Conservation (phyloP, 805 yeast species). For the Candida pseudofarinosa region DNA sequence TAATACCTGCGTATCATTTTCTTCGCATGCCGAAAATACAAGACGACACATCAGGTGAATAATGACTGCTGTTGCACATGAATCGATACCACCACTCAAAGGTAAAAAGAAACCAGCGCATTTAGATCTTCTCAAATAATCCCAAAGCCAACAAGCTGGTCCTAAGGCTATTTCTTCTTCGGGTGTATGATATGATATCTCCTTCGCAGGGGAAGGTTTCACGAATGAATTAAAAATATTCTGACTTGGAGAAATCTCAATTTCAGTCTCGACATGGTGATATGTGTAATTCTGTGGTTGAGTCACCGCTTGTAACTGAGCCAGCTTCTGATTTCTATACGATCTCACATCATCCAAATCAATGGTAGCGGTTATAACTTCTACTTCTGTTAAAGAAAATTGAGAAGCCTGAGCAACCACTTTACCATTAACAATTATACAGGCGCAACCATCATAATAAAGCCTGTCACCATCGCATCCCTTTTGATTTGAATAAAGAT, state of each 20-base stretch:
- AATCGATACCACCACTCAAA: slow-evolving; percentile 94
- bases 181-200: slow-evolving; percentile 67
- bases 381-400: slow-evolving; percentile 86
- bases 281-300: slow-evolving; percentile 33
- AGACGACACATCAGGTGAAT: slow-evolving; percentile 92
- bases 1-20: slow-evolving; percentile 75
- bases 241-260: slow-evolving; percentile 61
- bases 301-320: slow-evolving; percentile 65
- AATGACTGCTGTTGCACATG: slow-evolving; percentile 95
- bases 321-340: slow-evolving; percentile 71
- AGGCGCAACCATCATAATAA: slow-evolving; percentile 96
- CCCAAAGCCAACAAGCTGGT: slow-evolving; percentile 99
- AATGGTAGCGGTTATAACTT: slow-evolving; percentile 91
- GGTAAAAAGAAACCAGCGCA: slow-evolving; percentile 93
- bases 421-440: slow-evolving; percentile 87
- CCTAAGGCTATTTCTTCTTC: slow-evolving; percentile 97
- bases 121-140: slow-evolving; percentile 84
- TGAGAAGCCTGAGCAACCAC: slow-evolving; percentile 93
- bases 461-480: slow-evolving; percentile 98
- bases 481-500: slow-evolving; percentile 87
- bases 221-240: slow-evolving; percentile 58
- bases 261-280: slow-evolving; percentile 56
- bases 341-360: slow-evolving; percentile 88
- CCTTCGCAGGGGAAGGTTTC: slow-evolving; percentile 50
- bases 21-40: slow-evolving; percentile 63